Base-by-base conservation (phyloP, 31 red algal species). In the Odonthalia washingtoniensis region DNA sequence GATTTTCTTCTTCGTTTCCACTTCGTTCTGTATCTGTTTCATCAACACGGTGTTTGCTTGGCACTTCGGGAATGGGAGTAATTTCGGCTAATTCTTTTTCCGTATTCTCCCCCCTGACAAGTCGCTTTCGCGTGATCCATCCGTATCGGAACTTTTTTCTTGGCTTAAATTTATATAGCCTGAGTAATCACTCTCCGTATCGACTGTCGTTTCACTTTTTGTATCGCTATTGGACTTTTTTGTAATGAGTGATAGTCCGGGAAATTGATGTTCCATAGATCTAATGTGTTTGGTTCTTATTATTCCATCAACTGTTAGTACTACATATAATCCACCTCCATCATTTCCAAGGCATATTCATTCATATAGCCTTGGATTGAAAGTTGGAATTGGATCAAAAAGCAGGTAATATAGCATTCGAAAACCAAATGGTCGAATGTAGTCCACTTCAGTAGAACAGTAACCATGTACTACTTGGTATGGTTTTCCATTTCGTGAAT, bases 391-490 rank as follows among this genome's bases (percentile, higher is more conserved):
- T 2, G 3, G 42, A 34, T 35, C 0, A 41, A 17, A 32, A 26
- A 40, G 43, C 9, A 37, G 6, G 35, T 69, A 40, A 12, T n/a
- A 40, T 18, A 84, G 26, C n/a, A 66, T 63, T 26, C 64, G 61
- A 67, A 37, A 84, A 5, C 32, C 65, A 70, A 86, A 86, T 0
- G 83, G 83, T 16, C 72, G 43, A 34, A 86, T 6, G 72, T 86
- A 62, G 33, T 86, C 61, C 12, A 76, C n/a, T 21, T 74, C 66
- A 16, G 41, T 5, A 9, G 69, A 16, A 60, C 5, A 17, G 4
- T 4, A n/a, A 31, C 44, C 32, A 63, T 73, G 77, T 6, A 86
- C n/a, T 4, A 1, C 27, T 33, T 64, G 18, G 43, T 37, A 76
- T n/a, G 83, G 83, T 37, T 65, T 0, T 75, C 53, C 31, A 0